A percentile compares a stretch with the other conserved stretches of the same genome.
phyloP scores from a whole-genome alignment of 768 basidiomycete genomes.

The Boletus rubescentipes region DNA sequence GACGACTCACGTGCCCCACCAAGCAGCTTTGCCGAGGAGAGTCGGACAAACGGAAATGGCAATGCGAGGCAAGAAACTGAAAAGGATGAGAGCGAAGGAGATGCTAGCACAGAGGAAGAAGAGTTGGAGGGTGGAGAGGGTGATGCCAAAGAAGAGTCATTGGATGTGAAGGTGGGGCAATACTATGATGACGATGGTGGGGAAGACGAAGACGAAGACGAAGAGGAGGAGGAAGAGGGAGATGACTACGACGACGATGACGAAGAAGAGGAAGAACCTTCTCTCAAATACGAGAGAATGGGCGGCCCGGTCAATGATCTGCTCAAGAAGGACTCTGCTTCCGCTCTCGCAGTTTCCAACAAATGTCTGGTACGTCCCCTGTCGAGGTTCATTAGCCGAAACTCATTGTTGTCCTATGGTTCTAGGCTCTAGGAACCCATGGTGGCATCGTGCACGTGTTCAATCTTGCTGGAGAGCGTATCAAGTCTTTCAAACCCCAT shows the following conservation, averaged over 20 bases:
- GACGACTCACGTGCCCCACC: not conserved
- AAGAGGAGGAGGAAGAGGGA: slow-evolving; percentile 21
- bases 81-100: slow-evolving; percentile 3
- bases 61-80: not conserved
- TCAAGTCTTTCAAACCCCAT: slow-evolving; percentile 92
- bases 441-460: slow-evolving; percentile 89
- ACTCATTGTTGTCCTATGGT: not conserved
- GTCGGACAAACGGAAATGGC: slow-evolving; percentile 22
- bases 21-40: not conserved
- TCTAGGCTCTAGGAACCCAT: slow-evolving; percentile 88
- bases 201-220: slow-evolving; percentile 23
- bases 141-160: not conserved
- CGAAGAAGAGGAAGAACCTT: slow-evolving; percentile 87
- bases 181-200: slow-evolving; percentile 9
- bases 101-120: not conserved
- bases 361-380: slow-evolving; percentile 60
- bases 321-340: slow-evolving; percentile 87
- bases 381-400: not conserved
- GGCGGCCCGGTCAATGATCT: slow-evolving; percentile 70
- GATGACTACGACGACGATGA: slow-evolving; percentile 59
- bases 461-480: slow-evolving; percentile 70
- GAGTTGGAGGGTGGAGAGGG: slow-evolving; percentile 10
- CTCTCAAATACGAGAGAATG: slow-evolving; percentile 87
- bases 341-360: slow-evolving; percentile 73
- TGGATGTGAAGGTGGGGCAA: not conserved